These are phyloP conservation scores for Endoconidiophora laricicola DNA, from an alignment of 2,329 filamentous ascomycete species.

Conservation along the genomic window DNA sequence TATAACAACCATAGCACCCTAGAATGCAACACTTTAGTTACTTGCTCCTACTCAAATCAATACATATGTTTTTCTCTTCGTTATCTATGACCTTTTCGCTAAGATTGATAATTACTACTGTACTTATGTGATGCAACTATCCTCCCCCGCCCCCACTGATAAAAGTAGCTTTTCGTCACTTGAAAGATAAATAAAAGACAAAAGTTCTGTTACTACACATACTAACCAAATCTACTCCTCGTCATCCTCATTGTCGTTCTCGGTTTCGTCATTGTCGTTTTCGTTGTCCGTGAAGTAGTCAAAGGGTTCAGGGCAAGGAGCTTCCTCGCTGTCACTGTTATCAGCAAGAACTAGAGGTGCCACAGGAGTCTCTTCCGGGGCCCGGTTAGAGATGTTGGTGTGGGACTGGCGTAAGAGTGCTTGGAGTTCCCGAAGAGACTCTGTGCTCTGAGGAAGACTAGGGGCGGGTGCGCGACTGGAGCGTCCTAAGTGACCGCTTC, in stretches of 20 bases:
- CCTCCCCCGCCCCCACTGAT: too few relatives aligned
- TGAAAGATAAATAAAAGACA: too few relatives aligned
- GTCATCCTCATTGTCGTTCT: slow-evolving; percentile 4
- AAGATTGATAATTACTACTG: too few relatives aligned
- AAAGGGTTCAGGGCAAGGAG: slow-evolving; percentile 52
- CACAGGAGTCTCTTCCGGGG: not conserved
- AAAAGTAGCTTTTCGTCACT: too few relatives aligned
- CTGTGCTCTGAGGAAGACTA: slow-evolving; percentile 18
- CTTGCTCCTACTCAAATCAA: too few relatives aligned
- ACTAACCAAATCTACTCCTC: not conserved
- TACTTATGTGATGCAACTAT: too few relatives aligned
- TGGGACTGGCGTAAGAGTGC: not conserved
- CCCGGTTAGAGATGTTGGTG: not conserved
- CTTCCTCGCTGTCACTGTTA: slow-evolving; percentile 56
- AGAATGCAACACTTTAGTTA: too few relatives aligned
- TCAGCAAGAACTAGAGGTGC: slow-evolving; percentile 59
- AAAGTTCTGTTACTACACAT: too few relatives aligned
- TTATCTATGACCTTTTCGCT: too few relatives aligned
- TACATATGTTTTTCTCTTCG: too few relatives aligned
- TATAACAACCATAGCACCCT: too few relatives aligned
- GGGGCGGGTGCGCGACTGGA: slow-evolving; percentile 19
- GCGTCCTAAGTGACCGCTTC: slow-evolving; percentile 21
- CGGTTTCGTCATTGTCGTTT: slow-evolving; percentile 21
- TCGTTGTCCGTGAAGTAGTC: slow-evolving; percentile 61
- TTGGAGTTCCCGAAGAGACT: slow-evolving; percentile 11